Evolutionary conservation across 2,329 filamentous ascomycete genomes (phyloP), one percentile per base, ranked within the genome.

Genomic region (Ambrosiella beaveri): DNA sequence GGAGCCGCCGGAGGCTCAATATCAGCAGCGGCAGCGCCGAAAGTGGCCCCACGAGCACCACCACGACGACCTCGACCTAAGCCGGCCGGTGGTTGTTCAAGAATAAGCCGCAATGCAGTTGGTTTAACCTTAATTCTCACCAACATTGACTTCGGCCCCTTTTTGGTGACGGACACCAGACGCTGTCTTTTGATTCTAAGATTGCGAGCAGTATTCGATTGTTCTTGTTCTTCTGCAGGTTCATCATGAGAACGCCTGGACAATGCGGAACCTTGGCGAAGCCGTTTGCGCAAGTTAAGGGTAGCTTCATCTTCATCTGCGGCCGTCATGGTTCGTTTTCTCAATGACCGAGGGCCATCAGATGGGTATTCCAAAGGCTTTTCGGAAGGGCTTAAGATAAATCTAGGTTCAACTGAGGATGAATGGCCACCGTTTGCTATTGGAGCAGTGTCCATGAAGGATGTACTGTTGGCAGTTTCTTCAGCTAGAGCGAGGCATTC

Each of bases 91-190:
- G 52, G 38, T 40, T 61, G 59, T 7, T 54, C 47, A 6, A 84
- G 66, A 19, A 87, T 82, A 49, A 77, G 75, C 37, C 73, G 71
- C n/a, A 89, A 71, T 60, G 79, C 79, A 5, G 73, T 66, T 19
- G 79, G 72, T 62, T 81, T 74, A 4, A 85, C 68, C 36, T 73
- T 76, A 63, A 86, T 75, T 15, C 74, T 77, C 11, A 89, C 61
- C 17, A 85, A 68, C 11, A 85, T 44, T 19, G 64, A 57, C 68
- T 71, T n/a, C 1, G 71, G 68, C 38, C 66, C 69, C 62, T 68
- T 62, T 15, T 49, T 54, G 2, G 57, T 11, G 27, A 59, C 50
- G 37, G 57, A 17, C 4, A 61, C 57, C 15, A 54, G 44, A 7
- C 44, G 52, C 11, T 44, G 53, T 51, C 49, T 54, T 41, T 61